Base-by-base conservation (phyloP, 768 basidiomycete species). In the Xerocomus potaroensis region DNA sequence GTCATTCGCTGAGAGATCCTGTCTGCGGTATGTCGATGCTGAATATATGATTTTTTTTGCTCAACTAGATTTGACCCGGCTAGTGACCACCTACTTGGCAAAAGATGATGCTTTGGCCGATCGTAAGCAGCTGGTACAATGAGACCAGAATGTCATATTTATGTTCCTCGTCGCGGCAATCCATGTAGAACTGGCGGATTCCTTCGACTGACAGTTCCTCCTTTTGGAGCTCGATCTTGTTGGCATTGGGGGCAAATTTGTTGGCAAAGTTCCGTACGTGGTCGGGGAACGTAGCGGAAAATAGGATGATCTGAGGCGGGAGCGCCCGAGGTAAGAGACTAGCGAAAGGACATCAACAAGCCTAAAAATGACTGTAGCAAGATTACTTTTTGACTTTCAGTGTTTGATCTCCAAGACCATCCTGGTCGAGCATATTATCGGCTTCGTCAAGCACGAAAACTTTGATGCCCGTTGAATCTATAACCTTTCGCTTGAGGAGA, bases 81-180 rank as follows among this genome's bases (percentile, higher is more conserved):
- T 21, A 31, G 38, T 6, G 14, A 27, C 23, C 46, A 69, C 80
- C 43, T 35, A 91, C 93, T 69, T 90, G 84, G 67, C 92, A 94
- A 71, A 99, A 99, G 57, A 99, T 98, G 65, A 99, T 99, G 65
- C 91, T 94, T 68, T 98, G 96, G 0, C 96, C 96, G 46, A 99
- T 87, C 2, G 93, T 95, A 64, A 99, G 72, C 29, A 96, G 74
- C 48, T 81, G 79, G 66, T 99, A 99, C 16, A 99, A 70, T 43
- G 81, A 83, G 27, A 95, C 90, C 35, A 99, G 75, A 41, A 97
- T 90, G 51, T 97, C 93, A 65, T 92, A 98, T 80, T 98, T 97
- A 58, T 91, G 83, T 27, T 90, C 82, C 62, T 90, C 94, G 62
- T 87, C 74, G 63, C 71, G 80, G 71, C 95, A 98, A 64, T 98